Evolutionary conservation across 2,329 filamentous ascomycete species (phyloP), one percentile per base, ranked within the genome.

Genomic region (Diaporthe sp.): DNA sequence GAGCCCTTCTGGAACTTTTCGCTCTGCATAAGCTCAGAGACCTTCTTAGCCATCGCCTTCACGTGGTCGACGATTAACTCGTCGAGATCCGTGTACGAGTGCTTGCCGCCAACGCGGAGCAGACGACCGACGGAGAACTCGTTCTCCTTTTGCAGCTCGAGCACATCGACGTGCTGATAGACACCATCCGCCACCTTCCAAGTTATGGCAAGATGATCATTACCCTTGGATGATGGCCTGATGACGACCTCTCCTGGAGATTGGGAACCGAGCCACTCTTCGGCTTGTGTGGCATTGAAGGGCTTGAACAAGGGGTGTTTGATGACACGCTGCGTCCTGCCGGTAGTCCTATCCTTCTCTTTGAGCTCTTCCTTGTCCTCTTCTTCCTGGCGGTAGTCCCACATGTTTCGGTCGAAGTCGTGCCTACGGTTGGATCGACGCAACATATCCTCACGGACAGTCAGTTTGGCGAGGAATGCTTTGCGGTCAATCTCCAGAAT

Each of bases 121-220:
- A 93, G 92, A 79, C 93, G 93, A 76, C 97, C 97, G 4, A 98
- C 93, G 0, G 95, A 96, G 82, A 98, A 98, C 82, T 98, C 96
- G 76, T 95, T 98, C 76, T 98, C 95, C 85, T 99, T 99, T 83
- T 97, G 94, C 80, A 99, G 88, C 85, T 99, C 97, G 51, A 99
- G 89, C 44, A 99, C 96, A 83, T 99, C 97, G 77, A 99, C 94
- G 83, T 99, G 97, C 84, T 99, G 96, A 83, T 96, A 99, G n/a
- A 98, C 92, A 75, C 94, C 93, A 82, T 98, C 95, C 1, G 95
- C 93, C 19, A 99, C 96, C 86, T 99, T 99, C 97, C 97, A 99
- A 0, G 97, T 99, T 61, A 99, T 92, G 10, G 96, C 95, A 72
- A 99, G 88, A 85, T 99, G 97, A 82, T 99, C 97, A 74, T 95